Conservation (phyloP, 2,329 filamentous ascomycete species). For the Diaporthe helianthi region DNA sequence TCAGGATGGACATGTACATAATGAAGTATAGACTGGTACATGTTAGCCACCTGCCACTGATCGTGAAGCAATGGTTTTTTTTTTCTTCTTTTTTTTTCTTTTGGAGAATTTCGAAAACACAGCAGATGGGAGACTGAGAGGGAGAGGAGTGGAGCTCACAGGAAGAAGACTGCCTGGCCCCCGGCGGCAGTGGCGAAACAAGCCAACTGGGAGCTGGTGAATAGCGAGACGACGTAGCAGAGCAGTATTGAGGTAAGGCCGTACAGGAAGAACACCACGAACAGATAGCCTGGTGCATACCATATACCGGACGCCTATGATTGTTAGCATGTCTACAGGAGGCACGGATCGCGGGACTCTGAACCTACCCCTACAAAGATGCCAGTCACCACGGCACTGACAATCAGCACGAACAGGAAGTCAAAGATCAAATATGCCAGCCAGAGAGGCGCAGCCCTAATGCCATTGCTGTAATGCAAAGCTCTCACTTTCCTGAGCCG, state of each 20-base stretch:
- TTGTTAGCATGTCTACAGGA: not conserved
- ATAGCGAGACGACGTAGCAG: slow-evolving; percentile 82
- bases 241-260: slow-evolving; percentile 79
- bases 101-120: not conserved
- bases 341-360: not conserved
- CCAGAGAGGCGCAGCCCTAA: slow-evolving; percentile 83
- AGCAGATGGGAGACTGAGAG: not conserved
- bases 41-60: not conserved
- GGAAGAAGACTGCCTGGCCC: slow-evolving; percentile 74
- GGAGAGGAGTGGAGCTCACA: not conserved
- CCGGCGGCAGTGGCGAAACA: slow-evolving; percentile 74
- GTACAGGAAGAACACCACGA: slow-evolving; percentile 81
- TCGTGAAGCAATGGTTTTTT: not conserved
- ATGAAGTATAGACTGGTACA: slow-evolving; percentile 68
- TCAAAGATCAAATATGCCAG: slow-evolving; percentile 83
- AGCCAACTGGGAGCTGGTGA: slow-evolving; percentile 44
- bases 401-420: slow-evolving; percentile 73
- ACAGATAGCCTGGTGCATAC: slow-evolving; percentile 83
- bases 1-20: slow-evolving; percentile 74
- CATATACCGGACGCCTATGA: slow-evolving; percentile 63
- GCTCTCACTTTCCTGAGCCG: slow-evolving; percentile 79
- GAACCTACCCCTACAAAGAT: slow-evolving; percentile 61
- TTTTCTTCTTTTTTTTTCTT: too few relatives aligned
- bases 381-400: slow-evolving; percentile 68
- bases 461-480: slow-evolving; percentile 90